Percentiles rank a stretch among this genome's conserved stretches.
These are phyloP conservation scores for Karstenula rhodostoma DNA, from an alignment of 2,329 filamentous ascomycete species.

Conservation along the genomic window DNA sequence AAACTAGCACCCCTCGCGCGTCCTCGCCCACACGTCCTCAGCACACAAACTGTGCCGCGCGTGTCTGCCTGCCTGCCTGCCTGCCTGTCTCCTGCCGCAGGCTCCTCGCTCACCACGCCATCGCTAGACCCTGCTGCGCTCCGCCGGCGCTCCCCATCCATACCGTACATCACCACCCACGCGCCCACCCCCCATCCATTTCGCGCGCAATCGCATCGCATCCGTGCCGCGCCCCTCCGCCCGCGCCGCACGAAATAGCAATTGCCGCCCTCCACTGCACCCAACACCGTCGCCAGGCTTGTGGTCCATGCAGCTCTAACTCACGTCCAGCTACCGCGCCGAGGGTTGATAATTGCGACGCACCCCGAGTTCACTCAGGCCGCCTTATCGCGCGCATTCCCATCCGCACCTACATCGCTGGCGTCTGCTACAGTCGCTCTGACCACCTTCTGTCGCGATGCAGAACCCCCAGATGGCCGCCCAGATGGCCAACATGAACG, in stretches of 20 bases:
- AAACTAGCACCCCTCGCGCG: conserved; percentile 15
- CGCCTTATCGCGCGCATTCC: conserved; percentile 24
- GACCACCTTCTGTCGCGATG: conserved; percentile 35
- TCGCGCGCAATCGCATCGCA: conserved; percentile 12
- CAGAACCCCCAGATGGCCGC: conserved; percentile 64
- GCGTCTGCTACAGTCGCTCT: conserved; percentile 21
- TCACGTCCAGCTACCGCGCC: conserved; percentile 31
- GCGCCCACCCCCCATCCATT: conserved; percentile 16
- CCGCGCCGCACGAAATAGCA: conserved; percentile 20
- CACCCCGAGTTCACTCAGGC: conserved; percentile 5
- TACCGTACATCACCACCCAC: conserved; percentile 15
- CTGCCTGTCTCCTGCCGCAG: conserved; percentile 17
- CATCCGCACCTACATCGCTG: conserved; percentile 17
- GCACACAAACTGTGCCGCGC: conserved; percentile 19
- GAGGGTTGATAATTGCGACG: conserved; percentile 32
- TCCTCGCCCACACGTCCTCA: conserved; percentile 12
- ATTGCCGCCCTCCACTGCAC: conserved; percentile 22
- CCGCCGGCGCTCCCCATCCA: conserved; percentile 9
- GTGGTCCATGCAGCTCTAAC: conserved; percentile 40
- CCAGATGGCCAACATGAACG: conserved; percentile 71
- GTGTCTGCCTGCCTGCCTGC: conserved; percentile 6
- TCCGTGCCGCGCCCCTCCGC: conserved; percentile 12
- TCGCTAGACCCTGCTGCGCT: conserved; percentile 30
- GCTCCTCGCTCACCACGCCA: conserved; percentile 31
- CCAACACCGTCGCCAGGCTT: conserved; percentile 34